Evolutionary conservation across 805 yeast genomes (phyloP).

Genomic region (Candida alai): DNA sequence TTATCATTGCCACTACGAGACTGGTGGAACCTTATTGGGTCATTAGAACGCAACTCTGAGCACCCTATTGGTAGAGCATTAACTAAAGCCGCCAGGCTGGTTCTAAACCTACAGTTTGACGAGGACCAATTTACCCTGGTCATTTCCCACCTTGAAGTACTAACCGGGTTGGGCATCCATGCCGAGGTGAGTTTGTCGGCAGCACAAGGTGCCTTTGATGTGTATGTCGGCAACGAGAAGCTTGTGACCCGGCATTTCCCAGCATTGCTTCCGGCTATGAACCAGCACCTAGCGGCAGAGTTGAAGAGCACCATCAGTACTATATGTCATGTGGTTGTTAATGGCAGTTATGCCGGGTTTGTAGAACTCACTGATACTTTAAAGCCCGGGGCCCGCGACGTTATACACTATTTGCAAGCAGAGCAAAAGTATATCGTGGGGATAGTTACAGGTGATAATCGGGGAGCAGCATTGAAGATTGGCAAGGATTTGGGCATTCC

Average conservation of each 20-base stretch:
- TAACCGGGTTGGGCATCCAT: conserved; percentile 45
- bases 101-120: conserved; percentile 26
- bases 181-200: conserved; percentile 17
- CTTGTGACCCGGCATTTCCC: conserved; percentile 21
- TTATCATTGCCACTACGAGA: conserved; percentile 8
- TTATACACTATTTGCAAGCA: conserved; percentile 53
- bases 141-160: conserved; percentile 31
- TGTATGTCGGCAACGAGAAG: conserved; percentile 53
- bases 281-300: background rate
- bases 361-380: conserved; percentile 65
- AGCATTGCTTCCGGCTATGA: background rate
- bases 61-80: conserved; percentile 87
- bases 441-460: conserved; percentile 87
- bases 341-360: conserved; percentile 58
- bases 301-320: conserved; percentile 33
- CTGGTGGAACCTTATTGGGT: conserved; percentile 54
- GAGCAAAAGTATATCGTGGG: conserved; percentile 60
- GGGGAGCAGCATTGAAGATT: conserved; percentile 55
- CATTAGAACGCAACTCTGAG: conserved; percentile 68
- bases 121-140: conserved; percentile 28
- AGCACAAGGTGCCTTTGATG: conserved; percentile 16
- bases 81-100: conserved; percentile 29
- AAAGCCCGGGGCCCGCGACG: conserved; percentile 59
- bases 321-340: conserved; percentile 53
- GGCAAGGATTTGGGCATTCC: conserved; percentile 70